Evolutionary conservation across 108 stramenopile genomes (phyloP), one percentile per base, ranked within the genome.

Genomic region (Nitzschia sp.): DNA sequence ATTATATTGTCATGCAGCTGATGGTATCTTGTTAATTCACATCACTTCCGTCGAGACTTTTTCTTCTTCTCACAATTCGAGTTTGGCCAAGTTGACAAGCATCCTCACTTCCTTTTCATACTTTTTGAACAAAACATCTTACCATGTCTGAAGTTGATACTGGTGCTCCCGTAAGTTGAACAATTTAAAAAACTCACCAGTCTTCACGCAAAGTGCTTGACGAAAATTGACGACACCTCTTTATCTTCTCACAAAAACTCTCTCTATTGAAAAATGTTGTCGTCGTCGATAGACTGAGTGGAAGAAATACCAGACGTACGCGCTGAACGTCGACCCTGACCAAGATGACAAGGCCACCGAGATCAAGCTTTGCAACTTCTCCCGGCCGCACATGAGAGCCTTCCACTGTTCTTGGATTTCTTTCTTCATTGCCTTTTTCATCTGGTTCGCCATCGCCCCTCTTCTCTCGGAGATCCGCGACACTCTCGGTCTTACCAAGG

Each of bases 381-480:
- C 72, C 46, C 75, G 91, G 17, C 94, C 94, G 13, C 94, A 95
- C 73, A 93, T 91, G 91, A 73, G 96, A 36, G 89, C 92, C 15
- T 96, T 96, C 71, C 96, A 96, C 74, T 75, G 77, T 59, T 66
- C 84, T 28, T 90, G 88, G 66, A 19, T 63, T 77, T 29, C 53
- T 65, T 73, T 81, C 82, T 88, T 91, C 75, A 64, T 72, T 32
- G 94, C 94, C 15, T 96, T 93, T 83, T 83, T 90, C 66, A 85
- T 83, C 54, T 97, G 96, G 96, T 97, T 97, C 75, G 81, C 92
- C 41, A 86, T 93, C 69, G 91, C 92, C 2, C 96, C 93, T 23
- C 83, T 97, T 25, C 46, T 97, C 29, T 50, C 82, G 3, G 89
- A 90, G 66, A 86, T 97, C 53, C 60, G 68, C 48, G 72, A 60